phyloP scores from a whole-genome alignment of 2,329 filamentous ascomycete species.

The Mollisiaceae sp. region DNA sequence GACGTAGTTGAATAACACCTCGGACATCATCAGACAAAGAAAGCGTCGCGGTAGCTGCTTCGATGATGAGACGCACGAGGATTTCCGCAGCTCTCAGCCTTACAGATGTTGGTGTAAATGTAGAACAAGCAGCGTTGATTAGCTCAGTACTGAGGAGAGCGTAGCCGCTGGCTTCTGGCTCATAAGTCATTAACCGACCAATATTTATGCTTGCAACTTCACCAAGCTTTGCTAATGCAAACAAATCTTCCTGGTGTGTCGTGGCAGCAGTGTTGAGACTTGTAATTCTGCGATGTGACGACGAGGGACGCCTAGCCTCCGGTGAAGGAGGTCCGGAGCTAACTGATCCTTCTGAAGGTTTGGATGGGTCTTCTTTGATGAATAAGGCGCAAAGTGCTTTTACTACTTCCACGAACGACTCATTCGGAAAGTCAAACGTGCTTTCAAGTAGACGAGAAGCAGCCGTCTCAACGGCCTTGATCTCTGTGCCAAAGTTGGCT shows the following conservation, averaged over 20 bases:
- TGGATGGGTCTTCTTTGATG: constrained; percentile 42
- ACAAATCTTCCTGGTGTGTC: constrained; percentile 64
- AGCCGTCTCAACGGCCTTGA: constrained; percentile 86
- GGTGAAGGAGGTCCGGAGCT: constrained; percentile 34
- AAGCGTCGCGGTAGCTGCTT: constrained; percentile 62
- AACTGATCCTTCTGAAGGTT: constrained; percentile 35
- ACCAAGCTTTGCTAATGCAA: constrained; percentile 75
- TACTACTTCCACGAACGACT: constrained; percentile 79
- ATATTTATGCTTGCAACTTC: constrained; percentile 78
- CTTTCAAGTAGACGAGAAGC: constrained; percentile 88
- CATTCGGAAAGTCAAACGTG: constrained; percentile 86
- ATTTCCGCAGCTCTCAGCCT: constrained; percentile 67
- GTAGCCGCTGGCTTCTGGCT: constrained; percentile 78
- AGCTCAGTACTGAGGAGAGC: constrained; percentile 63
- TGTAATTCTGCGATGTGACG: constrained; percentile 45
- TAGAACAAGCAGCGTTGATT: constrained; percentile 55
- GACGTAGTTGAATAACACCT: constrained; percentile 70
- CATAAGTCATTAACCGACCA: constrained; percentile 71
- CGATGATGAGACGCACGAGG: constrained; percentile 61
- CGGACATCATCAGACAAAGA: constrained; percentile 56
- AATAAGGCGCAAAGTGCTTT: constrained; percentile 76
- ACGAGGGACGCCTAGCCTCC: constrained; percentile 34
- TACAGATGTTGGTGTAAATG: constrained; percentile 55
- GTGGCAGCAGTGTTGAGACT: constrained; percentile 54
- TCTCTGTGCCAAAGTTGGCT: constrained; percentile 77